Evolutionary conservation across 2,329 filamentous ascomycete genomes (phyloP).

Genomic region (Hypomyces perniciosus): DNA sequence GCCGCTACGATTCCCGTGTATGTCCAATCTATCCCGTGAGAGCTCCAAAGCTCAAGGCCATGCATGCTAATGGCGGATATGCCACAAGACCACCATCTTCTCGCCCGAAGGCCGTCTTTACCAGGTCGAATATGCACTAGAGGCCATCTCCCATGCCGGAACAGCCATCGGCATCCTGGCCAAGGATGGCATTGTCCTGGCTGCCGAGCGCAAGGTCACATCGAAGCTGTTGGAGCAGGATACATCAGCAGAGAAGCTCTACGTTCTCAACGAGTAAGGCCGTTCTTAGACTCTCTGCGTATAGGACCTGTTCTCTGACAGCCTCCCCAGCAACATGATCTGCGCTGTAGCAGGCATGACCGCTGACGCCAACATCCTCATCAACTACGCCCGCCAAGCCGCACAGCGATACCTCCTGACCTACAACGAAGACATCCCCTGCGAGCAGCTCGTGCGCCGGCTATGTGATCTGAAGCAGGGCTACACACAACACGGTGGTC

Average conservation of each 20-base stretch:
- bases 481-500: conserved; percentile 97
- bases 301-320: background rate
- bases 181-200: conserved; percentile 96
- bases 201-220: conserved; percentile 97
- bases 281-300: too few relatives aligned
- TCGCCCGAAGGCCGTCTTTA: conserved; percentile 97
- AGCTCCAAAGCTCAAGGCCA: background rate
- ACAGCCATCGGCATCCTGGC: conserved; percentile 95
- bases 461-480: conserved; percentile 98
- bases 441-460: conserved; percentile 93
- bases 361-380: conserved; percentile 98
- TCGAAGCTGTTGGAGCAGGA: conserved; percentile 99
- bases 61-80: background rate
- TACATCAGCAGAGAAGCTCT: conserved; percentile 99
- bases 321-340: conserved; percentile 83
- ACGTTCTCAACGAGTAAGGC: conserved; percentile 92
- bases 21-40: conserved; percentile 31
- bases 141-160: conserved; percentile 97
- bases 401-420: conserved; percentile 97
- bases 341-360: conserved; percentile 99
- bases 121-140: conserved; percentile 98
- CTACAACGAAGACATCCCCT: conserved; percentile 99
- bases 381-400: conserved; percentile 97
- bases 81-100: conserved; percentile 89
- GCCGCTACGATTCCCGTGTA: conserved; percentile 96